Evolutionary conservation across 352 stramenopile species (phyloP).

Genomic region (Globisporangium nodosum): DNA sequence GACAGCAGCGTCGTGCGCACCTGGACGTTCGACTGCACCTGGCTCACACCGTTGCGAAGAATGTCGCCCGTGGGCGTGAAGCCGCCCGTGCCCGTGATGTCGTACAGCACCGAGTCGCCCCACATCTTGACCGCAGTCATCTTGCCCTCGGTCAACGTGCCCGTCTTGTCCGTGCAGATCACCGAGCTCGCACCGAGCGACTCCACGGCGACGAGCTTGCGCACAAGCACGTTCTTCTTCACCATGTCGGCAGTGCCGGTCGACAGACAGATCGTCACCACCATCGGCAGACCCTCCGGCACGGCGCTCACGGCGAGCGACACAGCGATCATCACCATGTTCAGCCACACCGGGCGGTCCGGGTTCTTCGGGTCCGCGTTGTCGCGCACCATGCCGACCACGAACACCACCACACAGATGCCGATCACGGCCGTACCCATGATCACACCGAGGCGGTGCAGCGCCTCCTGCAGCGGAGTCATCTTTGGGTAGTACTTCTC

Average conservation of each 20-base stretch:
- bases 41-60: slow-evolving; percentile 34
- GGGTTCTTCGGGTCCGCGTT: slow-evolving; percentile 53
- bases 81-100: slow-evolving; percentile 47
- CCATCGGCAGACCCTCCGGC: slow-evolving; percentile 72
- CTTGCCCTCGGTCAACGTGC: slow-evolving; percentile 89
- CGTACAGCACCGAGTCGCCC: slow-evolving; percentile 61
- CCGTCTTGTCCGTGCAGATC: slow-evolving; percentile 94
- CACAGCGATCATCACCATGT: slow-evolving; percentile 94
- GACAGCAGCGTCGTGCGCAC: slow-evolving; percentile 55
- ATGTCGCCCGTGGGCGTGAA: slow-evolving; percentile 56
- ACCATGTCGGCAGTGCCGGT: slow-evolving; percentile 72
- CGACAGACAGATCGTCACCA: slow-evolving; percentile 78
- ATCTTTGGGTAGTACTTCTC: slow-evolving; percentile 61
- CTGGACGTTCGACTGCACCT: slow-evolving; percentile 40
- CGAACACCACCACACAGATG: slow-evolving; percentile 83
- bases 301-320: slow-evolving; percentile 78
- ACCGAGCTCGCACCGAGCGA: slow-evolving; percentile 89
- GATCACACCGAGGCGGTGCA: slow-evolving; percentile 94
- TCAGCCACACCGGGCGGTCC: slow-evolving; percentile 79
- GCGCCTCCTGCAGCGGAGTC: slow-evolving; percentile 87
- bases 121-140: slow-evolving; percentile 81
- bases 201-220: slow-evolving; percentile 80
- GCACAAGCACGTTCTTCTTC: slow-evolving; percentile 75
- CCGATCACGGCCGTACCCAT: slow-evolving; percentile 85
- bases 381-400: slow-evolving; percentile 72